phyloP scores from a whole-genome alignment of 441 rosid genomes.

The Gossypium schwendimanii region DNA sequence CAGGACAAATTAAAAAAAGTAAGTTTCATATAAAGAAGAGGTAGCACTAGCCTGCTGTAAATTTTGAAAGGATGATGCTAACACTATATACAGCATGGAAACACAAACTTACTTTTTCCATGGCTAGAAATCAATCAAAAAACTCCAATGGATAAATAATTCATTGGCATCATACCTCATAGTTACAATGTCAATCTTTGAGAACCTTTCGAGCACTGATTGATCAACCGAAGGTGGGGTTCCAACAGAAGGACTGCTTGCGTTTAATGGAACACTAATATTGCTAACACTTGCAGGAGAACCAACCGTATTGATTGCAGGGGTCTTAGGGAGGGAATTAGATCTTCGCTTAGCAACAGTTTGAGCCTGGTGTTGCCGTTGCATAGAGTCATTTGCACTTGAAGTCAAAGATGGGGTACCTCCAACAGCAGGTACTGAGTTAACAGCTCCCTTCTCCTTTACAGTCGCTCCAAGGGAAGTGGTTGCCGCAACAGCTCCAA shows the following conservation, averaged over 20 bases:
- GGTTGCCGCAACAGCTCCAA: constrained; percentile 54
- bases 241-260: constrained; percentile 79
- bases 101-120: not conserved
- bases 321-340: constrained; percentile 69
- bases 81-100: constrained; percentile 1
- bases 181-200: constrained; percentile 68
- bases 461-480: constrained; percentile 48
- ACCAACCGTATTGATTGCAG: constrained; percentile 76
- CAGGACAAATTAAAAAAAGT: not conserved
- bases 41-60: not conserved
- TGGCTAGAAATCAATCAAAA: constrained; percentile 3
- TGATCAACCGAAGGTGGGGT: constrained; percentile 62
- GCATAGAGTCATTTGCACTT: constrained; percentile 74
- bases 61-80: constrained; percentile 3
- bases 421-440: constrained; percentile 60
- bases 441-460: constrained; percentile 64
- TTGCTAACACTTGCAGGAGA: constrained; percentile 91
- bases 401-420: constrained; percentile 65
- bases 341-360: constrained; percentile 57
- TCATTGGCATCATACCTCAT: constrained; percentile 42
- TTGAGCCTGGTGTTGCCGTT: constrained; percentile 70
- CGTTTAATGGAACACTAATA: constrained; percentile 52
- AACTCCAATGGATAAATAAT: constrained; percentile 12
- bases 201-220: constrained; percentile 63
- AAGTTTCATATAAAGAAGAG: not conserved